These are phyloP conservation scores for Neurospora cerealis DNA, from an alignment of 495 filamentous ascomycete genomes.

Conservation along the genomic window DNA sequence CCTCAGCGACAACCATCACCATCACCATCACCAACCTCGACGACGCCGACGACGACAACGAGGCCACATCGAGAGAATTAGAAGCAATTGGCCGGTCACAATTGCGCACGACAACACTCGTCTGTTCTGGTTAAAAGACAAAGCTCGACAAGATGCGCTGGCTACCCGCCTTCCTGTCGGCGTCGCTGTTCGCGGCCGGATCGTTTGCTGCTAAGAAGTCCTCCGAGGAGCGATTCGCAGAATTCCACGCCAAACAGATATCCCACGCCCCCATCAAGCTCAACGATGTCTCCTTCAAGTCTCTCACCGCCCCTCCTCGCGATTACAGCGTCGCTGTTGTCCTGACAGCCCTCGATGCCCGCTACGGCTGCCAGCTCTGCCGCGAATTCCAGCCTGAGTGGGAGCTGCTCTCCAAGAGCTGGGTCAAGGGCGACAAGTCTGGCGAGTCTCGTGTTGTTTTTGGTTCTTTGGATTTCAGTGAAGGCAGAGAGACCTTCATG, in stretches of 20 bases:
- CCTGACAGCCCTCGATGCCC: constrained; percentile 75
- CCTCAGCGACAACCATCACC: not conserved
- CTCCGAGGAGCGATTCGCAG: constrained; percentile 48
- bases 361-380: constrained; percentile 81
- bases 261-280: constrained; percentile 62
- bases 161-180: constrained; percentile 47
- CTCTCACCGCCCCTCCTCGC: constrained; percentile 64
- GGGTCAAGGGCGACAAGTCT: constrained; percentile 68
- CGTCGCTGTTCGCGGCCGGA: constrained; percentile 42
- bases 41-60: constrained; percentile 6
- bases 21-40: constrained; percentile 3
- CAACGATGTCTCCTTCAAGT: constrained; percentile 60
- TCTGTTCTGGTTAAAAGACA: not conserved
- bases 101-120: not conserved
- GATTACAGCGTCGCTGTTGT: constrained; percentile 78
- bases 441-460: constrained; percentile 66
- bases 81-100: constrained; percentile 14
- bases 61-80: constrained; percentile 1
- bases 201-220: constrained; percentile 47
- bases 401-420: constrained; percentile 79
- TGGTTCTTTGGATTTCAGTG: constrained; percentile 78
- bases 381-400: constrained; percentile 90
- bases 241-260: constrained; percentile 57
- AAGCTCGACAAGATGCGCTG: constrained; percentile 38
- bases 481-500: constrained; percentile 81